A percentile compares a stretch with the other conserved stretches of the same genome.
phyloP scores from a whole-genome alignment of 2,329 filamentous ascomycete species.

The Chrysoporthe cubensis region DNA sequence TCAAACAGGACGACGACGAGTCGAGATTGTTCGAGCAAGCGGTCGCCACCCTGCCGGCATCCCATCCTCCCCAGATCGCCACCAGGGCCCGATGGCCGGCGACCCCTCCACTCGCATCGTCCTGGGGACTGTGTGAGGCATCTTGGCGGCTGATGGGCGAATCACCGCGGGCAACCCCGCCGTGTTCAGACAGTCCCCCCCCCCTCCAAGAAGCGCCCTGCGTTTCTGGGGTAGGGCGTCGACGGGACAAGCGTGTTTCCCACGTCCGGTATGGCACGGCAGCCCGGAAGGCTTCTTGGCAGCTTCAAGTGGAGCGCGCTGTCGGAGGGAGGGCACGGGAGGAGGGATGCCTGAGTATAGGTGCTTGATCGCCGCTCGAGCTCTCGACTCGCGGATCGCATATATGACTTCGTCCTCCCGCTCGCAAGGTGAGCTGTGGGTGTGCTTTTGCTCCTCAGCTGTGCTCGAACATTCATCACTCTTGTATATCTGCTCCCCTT shows the following conservation, averaged over 20 bases:
- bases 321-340: slow-evolving; percentile 9
- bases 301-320: slow-evolving; percentile 18
- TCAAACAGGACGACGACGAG: slow-evolving; percentile 18
- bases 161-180: background rate
- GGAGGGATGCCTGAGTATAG: background rate
- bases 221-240: background rate
- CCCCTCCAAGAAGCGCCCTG: background rate
- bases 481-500: slow-evolving; percentile 28
- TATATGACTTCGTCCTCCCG: slow-evolving; percentile 39
- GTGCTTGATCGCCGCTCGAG: slow-evolving; percentile 16
- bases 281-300: slow-evolving; percentile 22
- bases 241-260: slow-evolving; percentile 11
- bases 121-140: slow-evolving; percentile 24
- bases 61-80: background rate
- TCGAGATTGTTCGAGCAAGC: background rate
- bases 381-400: slow-evolving; percentile 1
- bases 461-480: slow-evolving; percentile 39
- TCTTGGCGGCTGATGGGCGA: slow-evolving; percentile 28
- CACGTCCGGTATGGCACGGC: slow-evolving; percentile 19
- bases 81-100: slow-evolving; percentile 20
- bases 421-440: slow-evolving; percentile 17
- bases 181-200: slow-evolving; percentile 1
- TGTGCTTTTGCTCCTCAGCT: slow-evolving; percentile 34
- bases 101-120: slow-evolving; percentile 32
- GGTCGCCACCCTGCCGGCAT: background rate